Conservation (phyloP, 805 yeast genomes). For the Saturnispora hagleri region DNA sequence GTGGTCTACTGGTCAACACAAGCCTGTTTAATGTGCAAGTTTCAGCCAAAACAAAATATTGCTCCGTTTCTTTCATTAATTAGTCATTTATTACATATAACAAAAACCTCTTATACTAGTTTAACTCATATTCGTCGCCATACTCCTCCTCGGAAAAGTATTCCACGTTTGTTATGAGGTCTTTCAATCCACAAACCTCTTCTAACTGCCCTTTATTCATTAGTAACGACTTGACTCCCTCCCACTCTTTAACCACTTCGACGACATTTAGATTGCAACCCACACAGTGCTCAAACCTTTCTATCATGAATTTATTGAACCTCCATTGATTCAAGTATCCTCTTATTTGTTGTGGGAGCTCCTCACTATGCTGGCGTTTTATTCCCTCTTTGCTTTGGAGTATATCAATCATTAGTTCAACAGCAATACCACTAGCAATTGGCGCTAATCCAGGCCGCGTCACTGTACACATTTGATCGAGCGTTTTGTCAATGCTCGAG, state of each 20-base stretch:
- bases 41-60: too few species aligned
- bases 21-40: too few species aligned
- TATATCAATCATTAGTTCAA: conserved; percentile 67
- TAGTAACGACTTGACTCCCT: conserved; percentile 65
- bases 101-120: neutral
- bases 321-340: conserved; percentile 69
- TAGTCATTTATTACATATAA: neutral
- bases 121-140: conserved; percentile 30
- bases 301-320: conserved; percentile 57
- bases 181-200: conserved; percentile 66
- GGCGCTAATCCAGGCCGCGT: conserved; percentile 94
- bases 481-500: conserved; percentile 74
- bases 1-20: too few species aligned
- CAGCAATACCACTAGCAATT: conserved; percentile 79
- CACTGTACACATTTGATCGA: conserved; percentile 98
- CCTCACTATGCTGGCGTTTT: neutral
- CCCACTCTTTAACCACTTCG: conserved; percentile 53
- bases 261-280: conserved; percentile 70
- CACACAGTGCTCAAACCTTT: conserved; percentile 70
- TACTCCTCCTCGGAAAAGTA: conserved; percentile 24
- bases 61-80: too few species aligned
- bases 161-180: conserved; percentile 67
- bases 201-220: conserved; percentile 61
- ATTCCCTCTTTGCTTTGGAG: conserved; percentile 20
- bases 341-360: conserved; percentile 79